Evolutionary conservation across 2,329 filamentous ascomycete species (phyloP).

Genomic region (Elsinoe perseae): DNA sequence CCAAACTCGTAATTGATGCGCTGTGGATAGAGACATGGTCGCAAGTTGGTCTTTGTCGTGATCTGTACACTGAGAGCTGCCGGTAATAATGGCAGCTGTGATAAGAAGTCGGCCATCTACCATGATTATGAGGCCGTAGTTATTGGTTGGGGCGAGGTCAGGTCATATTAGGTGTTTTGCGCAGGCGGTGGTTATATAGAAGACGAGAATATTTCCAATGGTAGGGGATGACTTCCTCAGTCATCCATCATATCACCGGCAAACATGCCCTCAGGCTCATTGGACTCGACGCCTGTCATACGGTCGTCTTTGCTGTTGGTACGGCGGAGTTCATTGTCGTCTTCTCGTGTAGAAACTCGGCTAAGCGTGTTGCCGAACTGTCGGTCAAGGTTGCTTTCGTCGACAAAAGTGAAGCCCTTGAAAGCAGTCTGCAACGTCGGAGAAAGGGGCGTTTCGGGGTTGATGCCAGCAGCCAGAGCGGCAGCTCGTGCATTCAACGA

Average conservation of each 20-base stretch:
- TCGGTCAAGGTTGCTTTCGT: slow-evolving; percentile 73
- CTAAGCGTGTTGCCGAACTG: slow-evolving; percentile 33
- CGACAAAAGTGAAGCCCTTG: slow-evolving; percentile 97
- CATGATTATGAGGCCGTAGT: slow-evolving; percentile 1
- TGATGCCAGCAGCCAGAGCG: slow-evolving; percentile 69
- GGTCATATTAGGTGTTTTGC: slow-evolving; percentile 19
- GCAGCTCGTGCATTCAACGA: slow-evolving; percentile 89
- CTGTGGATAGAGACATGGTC: slow-evolving; percentile 9
- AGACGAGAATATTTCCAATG: not conserved
- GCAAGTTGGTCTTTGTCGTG: slow-evolving; percentile 9
- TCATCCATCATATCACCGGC: slow-evolving; percentile 37
- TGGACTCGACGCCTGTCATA: slow-evolving; percentile 45
- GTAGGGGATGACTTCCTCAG: slow-evolving; percentile 7
- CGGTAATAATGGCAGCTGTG: not conserved
- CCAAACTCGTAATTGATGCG: slow-evolving; percentile 7
- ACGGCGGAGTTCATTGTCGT: slow-evolving; percentile 26
- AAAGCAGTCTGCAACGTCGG: slow-evolving; percentile 97
- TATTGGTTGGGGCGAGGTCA: not conserved
- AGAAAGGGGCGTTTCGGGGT: slow-evolving; percentile 82
- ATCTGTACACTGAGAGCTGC: slow-evolving; percentile 7
- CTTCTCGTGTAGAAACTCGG: slow-evolving; percentile 28
- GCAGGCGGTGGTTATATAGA: not conserved
- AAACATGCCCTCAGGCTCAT: slow-evolving; percentile 42
- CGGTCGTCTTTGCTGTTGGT: slow-evolving; percentile 38
- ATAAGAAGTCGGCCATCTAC: not conserved